Base-by-base conservation (phyloP, 2,329 filamentous ascomycete species). In the Colletotrichum melonis region DNA sequence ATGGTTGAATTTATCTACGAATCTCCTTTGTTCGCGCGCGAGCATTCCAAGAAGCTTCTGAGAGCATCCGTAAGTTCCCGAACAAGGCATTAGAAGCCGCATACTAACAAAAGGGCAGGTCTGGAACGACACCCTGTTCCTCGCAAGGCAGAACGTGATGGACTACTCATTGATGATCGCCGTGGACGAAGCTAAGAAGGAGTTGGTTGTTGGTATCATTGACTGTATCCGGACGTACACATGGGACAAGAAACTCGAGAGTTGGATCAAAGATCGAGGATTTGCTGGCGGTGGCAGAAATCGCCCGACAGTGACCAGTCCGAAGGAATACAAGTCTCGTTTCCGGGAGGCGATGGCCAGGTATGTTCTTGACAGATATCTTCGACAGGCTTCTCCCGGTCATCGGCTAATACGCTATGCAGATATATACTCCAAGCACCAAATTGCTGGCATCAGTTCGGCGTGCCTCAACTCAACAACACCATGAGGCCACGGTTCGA, bases 1-100 rank as follows among this genome's bases (percentile, higher is more conserved):
- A 97, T 99, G 89, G 97, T 99, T 11, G 97, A 99, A 81, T 98
- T 97, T 81, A 98, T 99, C 75, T 99, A 98, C 78, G 97, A 99
- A 81, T 97, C 94, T 2, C 97, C 97, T 0, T 88, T 99, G 19
- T 99, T 99, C 81, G 93, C 96, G 11, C 92, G 97, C 59, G 97
- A 99, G 82, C 96, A 99, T 83, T 96, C 95, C 28, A 98, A 98
- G 86, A 98, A 97, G 81, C 88, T 98, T 14, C 90, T 99, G 38
- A 91, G 95, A 75, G 94, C 94, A 65, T 97, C 94, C 11, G 95
- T 79, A 76, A 64, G 78, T 75, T 56, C 24, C 28, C 14, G 32
- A 6, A 3, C 8, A 14, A 22, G 56, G 14, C 14, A 9, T 12
- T 22, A 24, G 5, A 28, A 12, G 26, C 32, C 8, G 28, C 1